Evolutionary conservation across 1,284 basidiomycete species (phyloP), one percentile per base, ranked within the genome.

Genomic region (Rhodotorula glutinis): DNA sequence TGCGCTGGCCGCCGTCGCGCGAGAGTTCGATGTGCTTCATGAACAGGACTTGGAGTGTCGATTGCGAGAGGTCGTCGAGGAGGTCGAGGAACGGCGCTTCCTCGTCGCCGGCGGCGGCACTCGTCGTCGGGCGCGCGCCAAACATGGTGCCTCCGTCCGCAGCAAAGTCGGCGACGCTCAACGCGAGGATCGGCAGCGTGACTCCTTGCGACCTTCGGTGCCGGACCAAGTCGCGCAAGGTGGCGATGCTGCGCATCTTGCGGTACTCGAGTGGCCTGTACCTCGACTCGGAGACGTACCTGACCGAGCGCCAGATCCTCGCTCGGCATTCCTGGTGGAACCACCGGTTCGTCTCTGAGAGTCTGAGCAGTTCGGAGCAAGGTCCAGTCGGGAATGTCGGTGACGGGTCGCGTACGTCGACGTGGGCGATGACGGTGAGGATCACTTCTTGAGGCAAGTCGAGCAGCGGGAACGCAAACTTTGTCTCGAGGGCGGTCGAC

Each of bases 391-490:
- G 70, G 60, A 65, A 54, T 11, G 72, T 70, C 69, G 75, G 74
- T 16, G 73, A 73, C 23, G 66, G 56, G 25, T 63, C 52, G 21
- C 66, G 60, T 29, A 65, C 69, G 58, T 71, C 63, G 52, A 73
- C 51, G 33, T 47, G 33, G 10, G 30, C 16, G 23, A 66, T 53
- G 30, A 76, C 66, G 38, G 62, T 43, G 38, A 74, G 70, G 1
- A 76, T 60, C 38, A 76, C 52, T 46, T 77, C 75, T 25, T 70
- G 44, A 9, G 76, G 74, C 2, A 73, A 66, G 5, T 73, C 67
- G 38, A 73, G 70, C 17, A 77, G 67, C 3, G 27, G 60, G 63
- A 72, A 72, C 38, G 29, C 23, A 29, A 9, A 13, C 25, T 10
- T 33, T 16, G 38, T 25, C 40, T 63, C 54, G 56, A 47, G 27